phyloP scores from a whole-genome alignment of 2,329 filamentous ascomycete genomes.

The Tolypocladium sp. region DNA sequence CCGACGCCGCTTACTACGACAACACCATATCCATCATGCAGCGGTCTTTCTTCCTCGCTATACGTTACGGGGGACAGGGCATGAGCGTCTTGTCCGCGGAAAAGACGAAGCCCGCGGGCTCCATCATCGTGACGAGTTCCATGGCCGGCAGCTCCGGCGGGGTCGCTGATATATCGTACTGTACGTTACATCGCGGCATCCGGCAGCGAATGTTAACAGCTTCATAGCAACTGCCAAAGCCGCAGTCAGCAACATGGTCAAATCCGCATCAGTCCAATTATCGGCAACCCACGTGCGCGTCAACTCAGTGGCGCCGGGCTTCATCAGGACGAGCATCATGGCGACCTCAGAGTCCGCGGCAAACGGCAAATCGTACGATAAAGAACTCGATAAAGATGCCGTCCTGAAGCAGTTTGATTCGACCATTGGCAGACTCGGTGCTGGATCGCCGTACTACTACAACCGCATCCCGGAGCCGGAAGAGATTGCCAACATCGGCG shows the following conservation, averaged over 20 bases:
- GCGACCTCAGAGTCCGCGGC: neutral
- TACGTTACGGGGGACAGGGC: slow-evolving; percentile 8
- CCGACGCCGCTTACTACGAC: neutral
- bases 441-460: neutral
- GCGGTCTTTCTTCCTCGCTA: slow-evolving; percentile 7
- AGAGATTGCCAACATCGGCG: slow-evolving; percentile 9
- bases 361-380: no score
- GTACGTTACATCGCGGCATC: neutral
- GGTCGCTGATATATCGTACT: slow-evolving; percentile 5
- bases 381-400: neutral
- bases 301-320: slow-evolving; percentile 6
- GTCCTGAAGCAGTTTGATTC: neutral
- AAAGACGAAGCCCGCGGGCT: slow-evolving; percentile 5
- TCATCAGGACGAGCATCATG: slow-evolving; percentile 5
- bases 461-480: slow-evolving; percentile 5
- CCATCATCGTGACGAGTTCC: slow-evolving; percentile 6
- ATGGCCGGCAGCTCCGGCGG: slow-evolving; percentile 5
- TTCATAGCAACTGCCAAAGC: neutral
- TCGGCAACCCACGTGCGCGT: slow-evolving; percentile 5
- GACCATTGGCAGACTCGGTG: neutral
- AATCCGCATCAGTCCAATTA: slow-evolving; percentile 6
- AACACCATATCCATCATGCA: slow-evolving; percentile 7
- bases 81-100: slow-evolving; percentile 4
- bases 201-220: no score
- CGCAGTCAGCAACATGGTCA: neutral